Base-by-base conservation (phyloP, 257 asterid genomes). In the Solanum peruvianum region DNA sequence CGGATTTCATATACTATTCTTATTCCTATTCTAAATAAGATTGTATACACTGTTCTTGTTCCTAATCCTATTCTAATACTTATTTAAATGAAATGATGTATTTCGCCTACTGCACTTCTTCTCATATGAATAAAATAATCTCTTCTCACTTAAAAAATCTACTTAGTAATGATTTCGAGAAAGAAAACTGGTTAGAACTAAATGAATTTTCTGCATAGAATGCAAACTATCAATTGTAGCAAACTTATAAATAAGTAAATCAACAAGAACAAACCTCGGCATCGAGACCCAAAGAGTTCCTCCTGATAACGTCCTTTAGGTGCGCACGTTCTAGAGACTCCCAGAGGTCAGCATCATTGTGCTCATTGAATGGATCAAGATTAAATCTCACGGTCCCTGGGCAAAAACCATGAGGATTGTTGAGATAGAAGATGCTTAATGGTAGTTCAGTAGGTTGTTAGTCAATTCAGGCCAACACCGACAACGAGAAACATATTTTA, bases 311-410 rank as follows among this genome's bases (percentile, higher is more conserved):
- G 87, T 95, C 99, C 88, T 95, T 95, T 56, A 97, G 82, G 87
- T 97, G 98, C n/a, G 99, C 99, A 89, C 99, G 92, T 90, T 95
- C 99, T 88, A 97, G 91, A 87, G 99, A 94, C 91, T 97, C 99
- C 99, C 99, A 97, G 35, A 97, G 90, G 88, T 97, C 99, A 91
- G 98, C 98, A 89, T 97, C 99, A 77, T 93, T 95, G 94, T 97
- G 99, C 90, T 97, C 99, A 69, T 86, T 92, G 91, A 97, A 97
- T 3, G 99, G 99, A 88, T 97, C 99, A 37, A 97, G 99, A 89
- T 97, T 97, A 87, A 97, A 97, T 90, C 99, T 91, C 83, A 96
- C 97, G 14, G 96, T 92, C 87, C 99, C 99, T 95, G 89, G 66
- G 44, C 84, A 81, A 77, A 88, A 87, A 45, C 80, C 73, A 87